Evolutionary conservation across 345 rosid species (phyloP), one percentile per base, ranked within the genome.

Genomic region (Balakata baccata): DNA sequence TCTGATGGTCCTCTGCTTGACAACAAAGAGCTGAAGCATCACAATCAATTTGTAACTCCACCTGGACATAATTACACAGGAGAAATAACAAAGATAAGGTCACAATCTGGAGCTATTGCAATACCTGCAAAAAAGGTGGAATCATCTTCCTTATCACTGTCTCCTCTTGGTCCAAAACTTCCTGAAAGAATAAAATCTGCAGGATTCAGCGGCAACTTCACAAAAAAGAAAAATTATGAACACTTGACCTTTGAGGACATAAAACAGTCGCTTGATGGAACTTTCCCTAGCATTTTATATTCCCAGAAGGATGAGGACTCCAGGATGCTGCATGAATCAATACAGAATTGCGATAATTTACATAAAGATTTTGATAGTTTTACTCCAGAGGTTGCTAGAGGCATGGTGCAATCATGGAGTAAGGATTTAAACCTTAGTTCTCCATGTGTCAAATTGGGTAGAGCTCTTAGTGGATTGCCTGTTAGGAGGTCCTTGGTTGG

Each of bases 121-220:
- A 82, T 88, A 76, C 80, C 92, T 66, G 78, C 75, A 71, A 66
- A 74, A 53, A 79, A 70, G 66, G 65, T 68, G 4, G 68, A 64
- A 22, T 83, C 86, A 49, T 80, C 98, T 45, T 84, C 88, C 70
- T 88, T 82, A 53, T 89, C 93, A 45, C 79, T 88, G 64, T 94
- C 98, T 45, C 98, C 97, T 53, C 95, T 94, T 75, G 97, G 98
- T 79, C 97, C 95, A 34, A 92, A 80, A 76, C 83, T 86, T 75
- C 79, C 86, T 68, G 92, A 84, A 79, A 83, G 90, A 85, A 79
- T 81, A 38, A 85, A 84, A 75, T 66, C 81, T 75, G 53, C 72
- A 23, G 84, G 77, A 80, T 73, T 75, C 52, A 75, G 78, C 81
- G 69, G 82, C 81, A 72, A 79, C 82, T 50, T 68, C 66, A 43